Conservation (phyloP, 2,329 filamentous ascomycete genomes). For the Pseudogymnoascus sp. region DNA sequence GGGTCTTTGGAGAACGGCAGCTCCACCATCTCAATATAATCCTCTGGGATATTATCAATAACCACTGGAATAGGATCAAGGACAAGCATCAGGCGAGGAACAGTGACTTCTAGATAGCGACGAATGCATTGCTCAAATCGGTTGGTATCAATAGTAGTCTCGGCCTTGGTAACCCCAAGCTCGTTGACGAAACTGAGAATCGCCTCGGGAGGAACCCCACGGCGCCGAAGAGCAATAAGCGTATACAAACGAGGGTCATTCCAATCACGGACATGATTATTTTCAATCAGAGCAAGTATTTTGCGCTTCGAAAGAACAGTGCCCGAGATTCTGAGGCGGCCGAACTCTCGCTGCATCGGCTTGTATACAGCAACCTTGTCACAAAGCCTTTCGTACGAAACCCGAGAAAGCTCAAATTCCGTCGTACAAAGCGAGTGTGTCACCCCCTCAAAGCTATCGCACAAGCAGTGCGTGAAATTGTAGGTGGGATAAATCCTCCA, state of each 20-base stretch:
- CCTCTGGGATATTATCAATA: conserved; percentile 39
- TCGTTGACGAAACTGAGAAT: conserved; percentile 87
- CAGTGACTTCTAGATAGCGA: conserved; percentile 78
- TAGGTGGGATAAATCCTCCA: conserved; percentile 99
- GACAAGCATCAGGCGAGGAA: conserved; percentile 83
- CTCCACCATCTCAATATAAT: conserved; percentile 64
- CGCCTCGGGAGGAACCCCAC: conserved; percentile 81
- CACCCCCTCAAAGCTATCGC: conserved; percentile 87
- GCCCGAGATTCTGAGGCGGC: conserved; percentile 71
- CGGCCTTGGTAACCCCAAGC: conserved; percentile 79
- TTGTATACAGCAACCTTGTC: conserved; percentile 75
- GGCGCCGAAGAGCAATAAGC: conserved; percentile 72
- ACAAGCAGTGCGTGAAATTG: conserved; percentile 85
- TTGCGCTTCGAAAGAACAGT: conserved; percentile 84
- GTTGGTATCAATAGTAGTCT: conserved; percentile 69
- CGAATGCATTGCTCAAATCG: conserved; percentile 84
- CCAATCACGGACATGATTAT: conserved; percentile 74
- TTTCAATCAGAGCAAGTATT: conserved; percentile 70
- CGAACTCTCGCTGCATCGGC: conserved; percentile 88
- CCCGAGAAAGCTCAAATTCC: conserved; percentile 78
- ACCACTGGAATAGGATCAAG: conserved; percentile 77
- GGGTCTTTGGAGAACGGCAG: background rate
- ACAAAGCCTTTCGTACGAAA: conserved; percentile 88
- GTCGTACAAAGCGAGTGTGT: conserved; percentile 90
- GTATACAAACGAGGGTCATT: conserved; percentile 89